Conservation (phyloP, 306 rosid genomes). For the Glycine soja region DNA sequence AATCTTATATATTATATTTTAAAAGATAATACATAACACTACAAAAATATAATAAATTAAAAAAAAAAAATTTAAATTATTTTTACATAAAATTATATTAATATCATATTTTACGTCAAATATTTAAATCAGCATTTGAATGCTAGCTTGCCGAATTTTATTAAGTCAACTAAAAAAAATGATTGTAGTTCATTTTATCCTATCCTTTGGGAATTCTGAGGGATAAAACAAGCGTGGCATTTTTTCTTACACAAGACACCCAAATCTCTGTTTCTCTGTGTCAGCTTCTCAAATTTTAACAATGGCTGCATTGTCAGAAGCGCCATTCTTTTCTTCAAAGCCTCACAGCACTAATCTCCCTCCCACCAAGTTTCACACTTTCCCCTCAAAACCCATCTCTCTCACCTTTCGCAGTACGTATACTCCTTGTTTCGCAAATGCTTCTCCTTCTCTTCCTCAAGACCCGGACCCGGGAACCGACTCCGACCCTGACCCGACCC, state of each 20-base stretch:
- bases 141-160: too few relatives aligned
- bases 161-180: too few relatives aligned
- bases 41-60: too few relatives aligned
- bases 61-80: too few relatives aligned
- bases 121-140: too few relatives aligned
- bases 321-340: constrained; percentile 40
- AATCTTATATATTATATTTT: too few relatives aligned
- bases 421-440: constrained; percentile 27
- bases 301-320: constrained; percentile 64
- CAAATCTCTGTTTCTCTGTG: too few relatives aligned
- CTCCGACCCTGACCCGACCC: constrained; percentile 44
- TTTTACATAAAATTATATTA: too few relatives aligned
- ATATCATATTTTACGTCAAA: too few relatives aligned
- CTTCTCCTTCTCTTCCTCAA: constrained; percentile 26
- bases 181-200: not conserved
- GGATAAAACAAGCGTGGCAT: not conserved
- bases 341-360: constrained; percentile 3
- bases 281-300: constrained; percentile 22
- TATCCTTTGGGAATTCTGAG: not conserved
- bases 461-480: constrained; percentile 33
- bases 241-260: not conserved
- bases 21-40: too few relatives aligned
- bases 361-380: constrained; percentile 39
- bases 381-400: constrained; percentile 46
- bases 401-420: constrained; percentile 42